Percentiles rank a stretch among this genome's conserved stretches.
Evolutionary conservation across 495 filamentous ascomycete species (phyloP).

Genomic region (Rostrohypoxylon terebratum): DNA sequence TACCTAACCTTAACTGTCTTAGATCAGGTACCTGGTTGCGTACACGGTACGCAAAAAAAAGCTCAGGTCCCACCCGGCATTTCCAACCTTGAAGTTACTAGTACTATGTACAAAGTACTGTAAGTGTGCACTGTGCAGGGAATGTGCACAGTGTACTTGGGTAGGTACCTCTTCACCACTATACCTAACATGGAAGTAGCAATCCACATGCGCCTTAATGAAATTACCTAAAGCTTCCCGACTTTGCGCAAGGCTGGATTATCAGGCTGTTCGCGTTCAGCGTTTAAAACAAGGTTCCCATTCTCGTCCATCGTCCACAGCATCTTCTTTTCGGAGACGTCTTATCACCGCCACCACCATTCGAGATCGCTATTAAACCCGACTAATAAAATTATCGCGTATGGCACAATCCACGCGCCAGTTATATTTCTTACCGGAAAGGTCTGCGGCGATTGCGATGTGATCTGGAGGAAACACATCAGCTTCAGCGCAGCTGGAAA

Average conservation of each 20-base stretch:
- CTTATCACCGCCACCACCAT: neutral
- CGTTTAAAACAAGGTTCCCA: neutral
- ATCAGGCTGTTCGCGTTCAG: slow-evolving; percentile 37
- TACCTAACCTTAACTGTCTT: too few relatives aligned
- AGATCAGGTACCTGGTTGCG: too few relatives aligned
- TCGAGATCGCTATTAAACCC: neutral
- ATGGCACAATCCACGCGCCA: slow-evolving; percentile 32
- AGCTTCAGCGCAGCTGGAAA: slow-evolving; percentile 26
- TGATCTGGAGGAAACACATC: slow-evolving; percentile 29
- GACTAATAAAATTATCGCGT: slow-evolving; percentile 8
- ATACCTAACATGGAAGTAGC: neutral
- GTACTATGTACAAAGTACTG: neutral
- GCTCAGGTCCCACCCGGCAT: too few relatives aligned
- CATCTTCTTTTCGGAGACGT: too few relatives aligned
- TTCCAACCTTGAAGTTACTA: too few relatives aligned
- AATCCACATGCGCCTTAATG: slow-evolving; percentile 20
- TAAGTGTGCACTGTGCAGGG: neutral
- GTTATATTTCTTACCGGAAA: slow-evolving; percentile 19
- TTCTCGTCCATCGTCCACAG: too few relatives aligned
- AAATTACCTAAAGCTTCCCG: slow-evolving; percentile 36
- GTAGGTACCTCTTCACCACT: too few relatives aligned
- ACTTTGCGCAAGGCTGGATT: slow-evolving; percentile 41
- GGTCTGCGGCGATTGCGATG: slow-evolving; percentile 30
- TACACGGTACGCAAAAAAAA: too few relatives aligned
- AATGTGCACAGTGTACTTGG: slow-evolving; percentile 1